Evolutionary conservation across 2,329 filamentous ascomycete species (phyloP).

Genomic region (Aspergillus awamori): DNA sequence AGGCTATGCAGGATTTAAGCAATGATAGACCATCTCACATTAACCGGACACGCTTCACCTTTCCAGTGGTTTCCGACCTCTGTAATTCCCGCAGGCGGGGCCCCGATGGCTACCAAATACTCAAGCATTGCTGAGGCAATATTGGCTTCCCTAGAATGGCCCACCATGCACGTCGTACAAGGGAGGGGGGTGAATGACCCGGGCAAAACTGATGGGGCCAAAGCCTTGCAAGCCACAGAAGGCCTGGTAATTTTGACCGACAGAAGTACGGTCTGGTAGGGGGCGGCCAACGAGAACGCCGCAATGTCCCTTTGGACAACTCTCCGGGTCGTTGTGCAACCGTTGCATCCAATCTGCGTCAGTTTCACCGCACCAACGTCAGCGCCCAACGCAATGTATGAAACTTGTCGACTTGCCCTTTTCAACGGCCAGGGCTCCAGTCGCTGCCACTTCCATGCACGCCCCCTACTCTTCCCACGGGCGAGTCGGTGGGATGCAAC

Average conservation of each 20-base stretch:
- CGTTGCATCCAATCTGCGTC: constrained; percentile 22
- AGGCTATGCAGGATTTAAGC: constrained; percentile 10
- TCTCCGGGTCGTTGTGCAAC: constrained; percentile 18
- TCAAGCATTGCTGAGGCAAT: constrained; percentile 17
- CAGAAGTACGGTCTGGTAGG: constrained; percentile 9
- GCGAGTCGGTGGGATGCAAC: background rate
- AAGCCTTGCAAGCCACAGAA: constrained; percentile 17
- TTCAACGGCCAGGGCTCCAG: constrained; percentile 8
- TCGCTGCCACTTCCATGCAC: background rate
- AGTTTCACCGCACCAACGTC: constrained; percentile 15
- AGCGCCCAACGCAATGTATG: constrained; percentile 12
- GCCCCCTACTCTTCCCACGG: constrained; percentile 4
- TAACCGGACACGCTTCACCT: constrained; percentile 2
- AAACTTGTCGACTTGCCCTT: constrained; percentile 6
- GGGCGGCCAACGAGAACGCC: constrained; percentile 17
- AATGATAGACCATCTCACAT: constrained; percentile 1
- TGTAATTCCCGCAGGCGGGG: constrained; percentile 8
- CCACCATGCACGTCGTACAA: constrained; percentile 29
- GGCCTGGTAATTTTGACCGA: constrained; percentile 2
- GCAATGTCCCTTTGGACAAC: constrained; percentile 13
- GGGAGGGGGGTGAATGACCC: constrained; percentile 23
- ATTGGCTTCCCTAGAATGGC: constrained; percentile 10
- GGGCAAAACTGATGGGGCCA: constrained; percentile 6
- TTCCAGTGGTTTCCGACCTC: background rate
- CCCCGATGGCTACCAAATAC: constrained; percentile 3